Base-by-base conservation (phyloP, 2,329 filamentous ascomycete species). In the Aspergillus floridensis region DNA sequence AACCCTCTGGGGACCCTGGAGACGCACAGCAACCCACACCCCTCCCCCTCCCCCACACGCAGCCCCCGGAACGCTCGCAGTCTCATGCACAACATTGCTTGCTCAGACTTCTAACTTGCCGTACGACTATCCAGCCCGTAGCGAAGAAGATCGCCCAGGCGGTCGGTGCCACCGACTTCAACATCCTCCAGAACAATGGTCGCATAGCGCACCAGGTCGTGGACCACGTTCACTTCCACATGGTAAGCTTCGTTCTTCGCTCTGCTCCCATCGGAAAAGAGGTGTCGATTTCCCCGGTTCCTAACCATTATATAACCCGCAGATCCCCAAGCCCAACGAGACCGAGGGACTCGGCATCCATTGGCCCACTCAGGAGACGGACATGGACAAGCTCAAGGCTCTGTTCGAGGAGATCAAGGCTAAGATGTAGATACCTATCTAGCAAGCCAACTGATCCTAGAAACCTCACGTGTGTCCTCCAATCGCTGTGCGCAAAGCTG, bases 151-250 rank as follows among this genome's bases (percentile, higher is more conserved):
- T 99, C 51, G 92, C 89, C 52, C 77, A 81, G 21, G 93, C 92
- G 29, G 87, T 86, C 4, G 91, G 91, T 41, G 88, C 89, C 4
- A 80, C 82, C 54, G 85, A 98, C 76, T 99, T 92, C 82, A 99
- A 99, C 73, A 85, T 99, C 52, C 81, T 99, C 60, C 95, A 99
- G 80, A 99, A 99, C 80, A 99, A 99, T 72, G 95, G 95, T 55
- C 82, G 85, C 22, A 85, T 93, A 70, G 95, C 95, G 19, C 95
- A 99, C 77, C 95, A 98, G 80, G 82, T 89, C 64, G 93, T 99
- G 63, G 89, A 92, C 67, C 95, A 99, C 79, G 93, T 96, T 66
- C 93, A 97, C 75, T 93, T 99, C 77, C 95, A 99, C 73, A 88
- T 98, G 86, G 89, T 92, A 84, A 65, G 82, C 68, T 4, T 22